These are phyloP conservation scores for Talaromyces sp. DNA, from an alignment of 2,329 filamentous ascomycete species.

Conservation along the genomic window DNA sequence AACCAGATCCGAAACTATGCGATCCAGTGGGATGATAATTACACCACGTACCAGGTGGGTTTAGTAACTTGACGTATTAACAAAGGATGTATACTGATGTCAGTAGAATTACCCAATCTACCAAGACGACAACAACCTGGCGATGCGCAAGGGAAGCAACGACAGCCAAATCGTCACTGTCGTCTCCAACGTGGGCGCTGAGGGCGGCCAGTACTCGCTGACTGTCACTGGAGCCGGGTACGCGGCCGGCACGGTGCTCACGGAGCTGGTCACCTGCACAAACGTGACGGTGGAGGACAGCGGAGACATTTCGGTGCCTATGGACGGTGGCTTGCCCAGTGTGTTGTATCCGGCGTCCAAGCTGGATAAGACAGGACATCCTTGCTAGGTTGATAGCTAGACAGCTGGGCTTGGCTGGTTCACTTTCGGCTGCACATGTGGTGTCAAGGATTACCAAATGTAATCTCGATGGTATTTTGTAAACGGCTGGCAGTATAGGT, in stretches of 20 bases:
- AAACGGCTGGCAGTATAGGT: not conserved
- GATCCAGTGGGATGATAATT: conserved; percentile 31
- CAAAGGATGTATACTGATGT: not conserved
- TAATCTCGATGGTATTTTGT: not conserved
- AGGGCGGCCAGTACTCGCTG: conserved; percentile 20
- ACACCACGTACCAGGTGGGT: conserved; percentile 34
- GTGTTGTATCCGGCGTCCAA: conserved; percentile 22
- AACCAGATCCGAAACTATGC: conserved; percentile 49
- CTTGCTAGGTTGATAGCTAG: not conserved
- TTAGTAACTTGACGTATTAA: not conserved
- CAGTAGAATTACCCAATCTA: conserved; percentile 37
- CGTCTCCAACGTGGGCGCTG: conserved; percentile 38
- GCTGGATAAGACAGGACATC: not conserved
- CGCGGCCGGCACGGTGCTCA: conserved; percentile 16
- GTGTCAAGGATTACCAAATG: not conserved
- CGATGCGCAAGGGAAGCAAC: conserved; percentile 38
- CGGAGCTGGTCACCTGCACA: conserved; percentile 36
- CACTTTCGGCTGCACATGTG: not conserved
- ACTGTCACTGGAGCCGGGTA: conserved; percentile 21
- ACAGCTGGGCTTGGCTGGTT: not conserved
- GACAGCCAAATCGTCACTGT: conserved; percentile 37
- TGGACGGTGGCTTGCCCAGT: conserved; percentile 39
- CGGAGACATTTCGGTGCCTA: conserved; percentile 41
- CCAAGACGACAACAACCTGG: conserved; percentile 38
- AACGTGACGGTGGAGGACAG: conserved; percentile 36